Evolutionary conservation across 208 protist genomes (phyloP), one percentile per base, ranked within the genome.

Genomic region (Borovskyia barvae): DNA sequence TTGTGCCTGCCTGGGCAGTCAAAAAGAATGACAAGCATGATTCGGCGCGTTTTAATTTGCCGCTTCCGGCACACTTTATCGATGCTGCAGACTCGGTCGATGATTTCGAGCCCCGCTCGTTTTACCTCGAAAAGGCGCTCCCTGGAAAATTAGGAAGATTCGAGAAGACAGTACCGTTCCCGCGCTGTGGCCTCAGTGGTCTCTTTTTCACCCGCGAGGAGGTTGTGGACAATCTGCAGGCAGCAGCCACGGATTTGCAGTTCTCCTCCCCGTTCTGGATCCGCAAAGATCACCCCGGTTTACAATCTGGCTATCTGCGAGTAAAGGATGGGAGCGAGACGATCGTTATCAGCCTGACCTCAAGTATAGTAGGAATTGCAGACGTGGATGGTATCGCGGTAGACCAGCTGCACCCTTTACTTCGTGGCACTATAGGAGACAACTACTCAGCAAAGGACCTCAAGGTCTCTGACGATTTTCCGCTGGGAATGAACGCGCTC

Each of bases 251-350:
- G 11, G 85, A 93, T 36, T 43, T 93, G 0, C 61, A 71, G 7
- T 96, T 92, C 58, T 74, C 67, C 1, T 93, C 87, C 5, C 90
- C 85, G 12, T 96, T 96, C 58, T 96, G 90, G 87, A 66, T 96
- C 53, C 68, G 56, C 19, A 59, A 50, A 3, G 55, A 84, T 29
- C 82, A 96, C 61, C 83, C 82, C 5, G 74, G 64, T 5, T 67
- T 96, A 5, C 51, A 72, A 39, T 83, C 72, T 8, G 73, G 81
- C 19, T 96, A 80, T 60, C 72, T 93, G 28, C 52, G 64, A 8
- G 49, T 91, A 12, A 86, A 85, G 33, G 75, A 90, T 0, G 87
- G 74, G 12, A 91, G 80, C 58, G 86, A 96, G n/a, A 55, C 75
- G 3, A 92, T 96, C 53, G 83, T 81, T 65, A 75, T 96, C 26